Percentiles rank a stretch among this genome's conserved stretches.
These are phyloP conservation scores for Mortierella antarctica DNA, from an alignment of 192 early-diverging fungal genomes.

Conservation along the genomic window DNA sequence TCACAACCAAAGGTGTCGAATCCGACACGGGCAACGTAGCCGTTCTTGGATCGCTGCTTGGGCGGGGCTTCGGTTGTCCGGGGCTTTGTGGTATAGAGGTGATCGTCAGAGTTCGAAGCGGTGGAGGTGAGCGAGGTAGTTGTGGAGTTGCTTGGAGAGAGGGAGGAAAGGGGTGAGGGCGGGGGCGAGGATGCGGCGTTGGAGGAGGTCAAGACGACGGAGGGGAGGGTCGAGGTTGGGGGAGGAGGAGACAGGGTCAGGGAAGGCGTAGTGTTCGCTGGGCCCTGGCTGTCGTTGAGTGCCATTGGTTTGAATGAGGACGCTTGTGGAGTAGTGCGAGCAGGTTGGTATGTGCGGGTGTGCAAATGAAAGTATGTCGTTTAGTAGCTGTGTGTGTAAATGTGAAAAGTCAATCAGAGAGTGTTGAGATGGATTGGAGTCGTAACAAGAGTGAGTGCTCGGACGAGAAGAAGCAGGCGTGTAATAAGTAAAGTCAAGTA, in stretches of 20 bases:
- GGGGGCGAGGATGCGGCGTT: neutral
- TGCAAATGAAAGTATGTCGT: too few species aligned
- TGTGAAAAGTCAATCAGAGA: too few species aligned
- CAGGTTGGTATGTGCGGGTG: too few species aligned
- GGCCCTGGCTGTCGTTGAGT: constrained; percentile 5
- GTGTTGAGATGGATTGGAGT: neutral
- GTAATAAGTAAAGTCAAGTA: neutral
- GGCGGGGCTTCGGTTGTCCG: constrained; percentile 19
- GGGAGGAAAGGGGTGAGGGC: neutral
- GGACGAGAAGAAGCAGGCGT: neutral
- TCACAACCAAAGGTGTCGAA: constrained; percentile 39
- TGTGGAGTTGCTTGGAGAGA: constrained; percentile 19
- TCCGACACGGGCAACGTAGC: constrained; percentile 35
- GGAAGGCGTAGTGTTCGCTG: neutral
- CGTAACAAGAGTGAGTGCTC: neutral
- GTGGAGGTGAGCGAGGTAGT: constrained; percentile 15
- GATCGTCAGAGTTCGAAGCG: neutral
- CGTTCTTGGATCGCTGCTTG: constrained; percentile 37
- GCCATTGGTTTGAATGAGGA: neutral
- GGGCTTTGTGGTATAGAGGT: neutral
- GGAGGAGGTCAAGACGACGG: neutral
- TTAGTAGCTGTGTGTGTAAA: too few species aligned
- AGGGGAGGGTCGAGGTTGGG: constrained; percentile 2
- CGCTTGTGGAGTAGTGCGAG: too few species aligned
- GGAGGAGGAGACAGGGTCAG: constrained; percentile 1